A percentile compares a stretch with the other conserved stretches of the same genome.
Evolutionary conservation across 805 yeast species (phyloP).

Genomic region (Pichia membranifaciens): DNA sequence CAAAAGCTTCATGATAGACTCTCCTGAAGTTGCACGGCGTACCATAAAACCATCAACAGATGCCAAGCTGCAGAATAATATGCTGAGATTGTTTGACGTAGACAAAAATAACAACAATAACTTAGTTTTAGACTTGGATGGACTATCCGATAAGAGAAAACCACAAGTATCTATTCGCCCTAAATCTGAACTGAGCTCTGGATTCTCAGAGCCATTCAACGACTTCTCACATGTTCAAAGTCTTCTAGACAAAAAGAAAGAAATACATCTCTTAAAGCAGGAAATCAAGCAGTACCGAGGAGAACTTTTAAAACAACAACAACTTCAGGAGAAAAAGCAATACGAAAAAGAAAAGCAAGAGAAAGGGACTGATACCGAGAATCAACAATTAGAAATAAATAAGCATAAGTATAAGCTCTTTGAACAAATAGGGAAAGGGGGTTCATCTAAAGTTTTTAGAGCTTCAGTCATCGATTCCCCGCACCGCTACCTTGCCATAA

Average conservation of each 20-base stretch:
- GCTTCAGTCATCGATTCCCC: constrained; percentile 42
- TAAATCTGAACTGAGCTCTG: too few relatives aligned
- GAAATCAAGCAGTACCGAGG: constrained; percentile 19
- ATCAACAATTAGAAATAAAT: constrained; percentile 38
- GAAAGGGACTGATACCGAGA: neutral
- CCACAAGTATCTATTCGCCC: neutral
- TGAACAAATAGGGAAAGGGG: constrained; percentile 85
- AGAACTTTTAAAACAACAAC: constrained; percentile 13
- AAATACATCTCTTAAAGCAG: constrained; percentile 13
- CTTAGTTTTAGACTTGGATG: constrained; percentile 12
- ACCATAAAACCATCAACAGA: constrained; percentile 8
- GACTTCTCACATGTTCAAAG: constrained; percentile 8
- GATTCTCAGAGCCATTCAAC: neutral
- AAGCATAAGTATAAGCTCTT: constrained; percentile 62
- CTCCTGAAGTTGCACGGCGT: constrained; percentile 26
- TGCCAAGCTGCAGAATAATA: too few relatives aligned
- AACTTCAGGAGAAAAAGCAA: neutral
- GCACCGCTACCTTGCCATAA: constrained; percentile 54
- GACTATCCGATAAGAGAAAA: constrained; percentile 10
- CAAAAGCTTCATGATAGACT: constrained; percentile 10
- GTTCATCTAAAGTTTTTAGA: constrained; percentile 83
- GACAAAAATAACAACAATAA: constrained; percentile 8
- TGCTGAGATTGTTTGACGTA: constrained; percentile 15
- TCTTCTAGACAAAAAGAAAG: constrained; percentile 10
- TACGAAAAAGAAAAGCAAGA: neutral